Conservation (phyloP, 176 grass and related monocot species). For the Alloteropsis semialata region DNA sequence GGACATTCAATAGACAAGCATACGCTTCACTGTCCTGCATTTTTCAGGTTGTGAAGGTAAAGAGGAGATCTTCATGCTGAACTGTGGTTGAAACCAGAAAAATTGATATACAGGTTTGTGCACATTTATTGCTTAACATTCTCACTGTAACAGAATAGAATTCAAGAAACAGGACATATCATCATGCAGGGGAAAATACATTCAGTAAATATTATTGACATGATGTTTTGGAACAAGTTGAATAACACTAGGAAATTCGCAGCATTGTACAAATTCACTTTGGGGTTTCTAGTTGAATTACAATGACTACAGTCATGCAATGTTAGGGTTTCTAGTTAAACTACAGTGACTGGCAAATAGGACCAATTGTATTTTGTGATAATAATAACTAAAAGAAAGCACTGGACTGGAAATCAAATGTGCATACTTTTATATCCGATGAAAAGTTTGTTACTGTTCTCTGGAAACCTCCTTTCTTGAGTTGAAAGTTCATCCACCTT, state of each 20-base stretch:
- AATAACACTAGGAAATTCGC: not conserved
- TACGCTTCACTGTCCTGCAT: constrained; percentile 92
- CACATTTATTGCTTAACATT: constrained; percentile 17
- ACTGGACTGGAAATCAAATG: constrained; percentile 19
- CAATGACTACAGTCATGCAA: not conserved
- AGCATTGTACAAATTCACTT: constrained; percentile 15
- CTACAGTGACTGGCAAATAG: not conserved
- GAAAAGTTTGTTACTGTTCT: constrained; percentile 82
- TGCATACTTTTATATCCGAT: constrained; percentile 86
- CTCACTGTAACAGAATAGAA: not conserved
- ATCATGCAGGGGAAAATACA: constrained; percentile 6
- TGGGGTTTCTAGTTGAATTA: not conserved
- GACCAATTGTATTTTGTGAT: not conserved
- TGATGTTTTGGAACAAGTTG: not conserved
- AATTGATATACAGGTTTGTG: not conserved
- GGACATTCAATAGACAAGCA: constrained; percentile 86
- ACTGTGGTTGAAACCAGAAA: not conserved
- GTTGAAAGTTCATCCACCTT: constrained; percentile 97
- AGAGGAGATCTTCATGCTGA: not conserved
- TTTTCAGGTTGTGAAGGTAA: constrained; percentile 23
- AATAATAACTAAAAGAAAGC: not conserved
- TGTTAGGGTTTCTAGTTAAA: not conserved
- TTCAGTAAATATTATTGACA: constrained; percentile 16
- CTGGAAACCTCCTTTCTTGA: constrained; percentile 85
- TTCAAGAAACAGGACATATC: constrained; percentile 20